These are phyloP conservation scores for Melanomma pulvis-pyrius DNA, from an alignment of 495 filamentous ascomycete genomes.

Conservation along the genomic window DNA sequence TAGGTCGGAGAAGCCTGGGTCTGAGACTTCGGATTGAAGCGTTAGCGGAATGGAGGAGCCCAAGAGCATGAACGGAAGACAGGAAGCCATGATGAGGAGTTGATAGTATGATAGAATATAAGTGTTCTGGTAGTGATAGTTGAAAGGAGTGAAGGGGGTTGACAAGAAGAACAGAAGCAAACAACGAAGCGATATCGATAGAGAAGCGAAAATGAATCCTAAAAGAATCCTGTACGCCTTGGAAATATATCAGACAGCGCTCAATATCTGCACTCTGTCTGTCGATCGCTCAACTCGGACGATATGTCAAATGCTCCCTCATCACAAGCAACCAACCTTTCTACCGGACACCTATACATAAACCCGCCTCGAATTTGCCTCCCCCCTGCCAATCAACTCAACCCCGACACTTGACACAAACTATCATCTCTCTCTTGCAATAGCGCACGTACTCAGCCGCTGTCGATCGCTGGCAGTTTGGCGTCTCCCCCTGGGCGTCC, in stretches of 20 bases:
- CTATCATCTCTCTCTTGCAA: not conserved
- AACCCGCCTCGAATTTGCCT: not conserved
- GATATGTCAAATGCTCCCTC: not conserved
- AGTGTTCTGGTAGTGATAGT: not conserved
- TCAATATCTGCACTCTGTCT: too few relatives aligned
- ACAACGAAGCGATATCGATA: not conserved
- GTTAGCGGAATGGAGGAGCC: slow-evolving; percentile 3
- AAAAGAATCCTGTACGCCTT: not conserved
- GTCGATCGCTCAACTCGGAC: not conserved
- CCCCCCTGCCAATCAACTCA: not conserved
- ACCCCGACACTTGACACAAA: slow-evolving; percentile 9
- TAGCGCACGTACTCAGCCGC: not conserved
- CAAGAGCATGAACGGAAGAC: slow-evolving; percentile 5
- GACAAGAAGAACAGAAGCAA: not conserved
- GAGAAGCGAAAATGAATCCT: not conserved
- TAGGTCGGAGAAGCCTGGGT: not conserved
- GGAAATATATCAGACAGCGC: not conserved
- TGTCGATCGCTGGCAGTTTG: not conserved
- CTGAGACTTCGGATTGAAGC: slow-evolving; percentile 6
- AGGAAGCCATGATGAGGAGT: not conserved
- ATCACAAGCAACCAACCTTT: not conserved
- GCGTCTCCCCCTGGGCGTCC: not conserved
- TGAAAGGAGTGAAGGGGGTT: not conserved
- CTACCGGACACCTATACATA: not conserved
- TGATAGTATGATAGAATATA: not conserved